These are phyloP conservation scores for Ophiostoma sp. DNA, from an alignment of 2,329 filamentous ascomycete genomes.

Conservation along the genomic window DNA sequence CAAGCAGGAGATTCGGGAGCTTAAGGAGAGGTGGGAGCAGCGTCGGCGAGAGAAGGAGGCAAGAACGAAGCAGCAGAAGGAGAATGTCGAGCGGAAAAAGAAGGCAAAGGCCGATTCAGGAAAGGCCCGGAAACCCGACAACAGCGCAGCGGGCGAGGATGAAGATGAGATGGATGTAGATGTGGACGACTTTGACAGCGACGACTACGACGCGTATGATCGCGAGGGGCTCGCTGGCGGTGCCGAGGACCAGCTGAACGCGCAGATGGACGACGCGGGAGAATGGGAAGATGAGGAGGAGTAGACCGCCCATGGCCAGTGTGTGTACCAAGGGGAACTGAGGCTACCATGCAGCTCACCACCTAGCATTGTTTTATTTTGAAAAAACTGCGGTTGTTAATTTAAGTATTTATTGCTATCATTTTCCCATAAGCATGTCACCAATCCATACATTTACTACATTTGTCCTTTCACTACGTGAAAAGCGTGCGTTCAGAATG, in stretches of 20 bases:
- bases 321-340: not conserved
- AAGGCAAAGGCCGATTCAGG: slow-evolving; percentile 37
- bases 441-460: not conserved
- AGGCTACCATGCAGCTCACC: not conserved
- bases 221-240: slow-evolving; percentile 48
- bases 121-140: slow-evolving; percentile 38
- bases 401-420: not conserved
- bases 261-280: slow-evolving; percentile 45
- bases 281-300: slow-evolving; percentile 51
- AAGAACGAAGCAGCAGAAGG: slow-evolving; percentile 74
- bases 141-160: slow-evolving; percentile 38
- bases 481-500: not conserved
- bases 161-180: slow-evolving; percentile 38
- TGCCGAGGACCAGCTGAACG: slow-evolving; percentile 46
- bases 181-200: slow-evolving; percentile 39
- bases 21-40: slow-evolving; percentile 80
- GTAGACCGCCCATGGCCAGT: slow-evolving; percentile 23
- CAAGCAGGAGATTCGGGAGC: slow-evolving; percentile 65
- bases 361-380: not conserved
- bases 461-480: no score
- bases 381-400: not conserved
- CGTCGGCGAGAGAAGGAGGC: slow-evolving; percentile 74
- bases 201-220: slow-evolving; percentile 47
- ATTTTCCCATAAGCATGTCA: not conserved
- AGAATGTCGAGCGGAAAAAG: slow-evolving; percentile 87